Evolutionary conservation across 2,329 filamentous ascomycete genomes (phyloP), one percentile per base, ranked within the genome.

Genomic region (Golovinomyces cichoracearum): DNA sequence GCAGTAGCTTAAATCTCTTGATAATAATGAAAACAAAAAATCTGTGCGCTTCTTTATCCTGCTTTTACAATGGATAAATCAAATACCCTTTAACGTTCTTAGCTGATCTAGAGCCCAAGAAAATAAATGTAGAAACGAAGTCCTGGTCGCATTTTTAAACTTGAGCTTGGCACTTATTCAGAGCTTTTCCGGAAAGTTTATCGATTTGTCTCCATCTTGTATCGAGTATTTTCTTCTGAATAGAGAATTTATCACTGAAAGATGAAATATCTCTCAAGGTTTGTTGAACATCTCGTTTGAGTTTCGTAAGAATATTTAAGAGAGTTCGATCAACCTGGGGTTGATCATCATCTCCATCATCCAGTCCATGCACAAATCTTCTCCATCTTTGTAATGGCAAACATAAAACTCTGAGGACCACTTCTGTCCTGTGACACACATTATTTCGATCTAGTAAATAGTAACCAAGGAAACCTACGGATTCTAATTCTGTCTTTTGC

Each of bases 381-480:
- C 60, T 58, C 69, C 70, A 73, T 57, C 63, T 61, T 7, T 59
- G 54, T 1, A 60, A 47, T 0, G 61, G 50, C 50, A 66, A 48
- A 46, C 50, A 57, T 25, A 68, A 31, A 38, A 65, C 49, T 44
- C 71, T 57, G 44, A 74, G 54, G 4, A 70, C 72, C 10, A 72
- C 68, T 56, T 74, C 67, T 1, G 72, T 73, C 15, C 72, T 62
- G 56, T 74, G 69, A 56, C 73, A 76, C 12, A 69, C 66, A 5
- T 60, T 65, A 9, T 67, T 61, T 2, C 59, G 54, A 53, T 75
- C 72, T 5, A 75, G 60, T 48, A 68, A 62, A 53, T 73, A 76
- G 3, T 63, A 63, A 0, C 66, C 70, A 52, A 70, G 60, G 55
- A 73, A 75, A 1, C 67, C 66, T 0, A 52, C 57, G 1, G 66